Evolutionary conservation across 2,329 filamentous ascomycete species (phyloP).

Genomic region (Aspergillus sp.): DNA sequence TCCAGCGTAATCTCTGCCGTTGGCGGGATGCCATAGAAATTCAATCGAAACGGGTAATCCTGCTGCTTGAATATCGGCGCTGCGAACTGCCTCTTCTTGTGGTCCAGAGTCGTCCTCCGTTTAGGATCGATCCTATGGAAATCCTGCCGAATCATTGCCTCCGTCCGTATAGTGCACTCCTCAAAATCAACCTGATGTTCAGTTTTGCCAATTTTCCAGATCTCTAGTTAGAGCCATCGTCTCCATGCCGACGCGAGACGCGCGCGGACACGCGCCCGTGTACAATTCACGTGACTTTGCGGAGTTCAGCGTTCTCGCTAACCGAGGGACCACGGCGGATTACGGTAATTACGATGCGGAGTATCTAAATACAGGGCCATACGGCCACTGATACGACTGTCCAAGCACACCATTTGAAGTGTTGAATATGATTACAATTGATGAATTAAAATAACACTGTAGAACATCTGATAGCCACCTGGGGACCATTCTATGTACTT

Average conservation of each 20-base stretch:
- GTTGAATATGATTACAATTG: neutral
- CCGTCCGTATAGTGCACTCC: neutral
- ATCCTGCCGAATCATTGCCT: slow-evolving; percentile 40
- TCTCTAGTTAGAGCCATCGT: neutral
- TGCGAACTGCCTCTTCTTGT: slow-evolving; percentile 82
- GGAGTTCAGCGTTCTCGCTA: neutral
- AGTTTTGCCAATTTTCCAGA: neutral
- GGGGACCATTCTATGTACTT: neutral
- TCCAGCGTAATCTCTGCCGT: slow-evolving; percentile 93
- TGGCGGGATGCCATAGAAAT: slow-evolving; percentile 82
- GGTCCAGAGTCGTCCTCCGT: slow-evolving; percentile 66
- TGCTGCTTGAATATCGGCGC: slow-evolving; percentile 67
- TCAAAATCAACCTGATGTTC: neutral
- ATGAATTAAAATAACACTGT: neutral
- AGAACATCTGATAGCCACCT: neutral
- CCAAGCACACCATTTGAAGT: neutral
- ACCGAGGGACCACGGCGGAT: neutral
- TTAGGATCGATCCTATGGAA: slow-evolving; percentile 52
- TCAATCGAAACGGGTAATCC: slow-evolving; percentile 77
- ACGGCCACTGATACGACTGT: neutral
- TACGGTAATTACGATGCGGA: slow-evolving; percentile 6
- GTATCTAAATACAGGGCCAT: neutral
- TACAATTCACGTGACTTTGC: slow-evolving; percentile 7
- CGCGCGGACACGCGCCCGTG: slow-evolving; percentile 2
- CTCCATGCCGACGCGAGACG: slow-evolving; percentile 19